These are phyloP conservation scores for Tulasnella sp. DNA, from an alignment of 768 basidiomycete species.

Conservation along the genomic window DNA sequence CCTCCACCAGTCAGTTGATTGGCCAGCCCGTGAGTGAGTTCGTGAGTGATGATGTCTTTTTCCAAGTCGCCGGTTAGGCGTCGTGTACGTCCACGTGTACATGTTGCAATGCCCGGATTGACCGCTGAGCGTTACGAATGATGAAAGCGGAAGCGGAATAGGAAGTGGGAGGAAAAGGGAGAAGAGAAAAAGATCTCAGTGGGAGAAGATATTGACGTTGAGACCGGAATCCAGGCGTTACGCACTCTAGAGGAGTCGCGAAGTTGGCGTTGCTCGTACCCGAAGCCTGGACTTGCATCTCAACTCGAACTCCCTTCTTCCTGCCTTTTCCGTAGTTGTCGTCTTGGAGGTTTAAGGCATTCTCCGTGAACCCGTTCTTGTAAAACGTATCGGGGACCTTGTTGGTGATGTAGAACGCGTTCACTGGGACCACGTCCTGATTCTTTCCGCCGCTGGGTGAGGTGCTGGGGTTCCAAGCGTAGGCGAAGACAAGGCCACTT, in stretches of 20 bases:
- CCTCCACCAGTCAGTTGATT: slow-evolving; percentile 33
- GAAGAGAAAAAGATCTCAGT: slow-evolving; percentile 24
- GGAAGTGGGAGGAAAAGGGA: too few species aligned
- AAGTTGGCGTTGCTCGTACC: slow-evolving; percentile 34
- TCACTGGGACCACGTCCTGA: slow-evolving; percentile 40
- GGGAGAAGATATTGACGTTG: too few species aligned
- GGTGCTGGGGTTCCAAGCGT: slow-evolving; percentile 25
- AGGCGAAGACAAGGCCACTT: slow-evolving; percentile 32
- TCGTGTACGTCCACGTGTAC: slow-evolving; percentile 16
- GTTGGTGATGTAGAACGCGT: slow-evolving; percentile 48
- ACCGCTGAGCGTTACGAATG: too few species aligned
- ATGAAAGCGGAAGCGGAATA: too few species aligned
- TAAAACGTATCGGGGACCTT: slow-evolving; percentile 28
- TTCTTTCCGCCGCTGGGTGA: slow-evolving; percentile 35
- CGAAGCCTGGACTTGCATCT: neutral
- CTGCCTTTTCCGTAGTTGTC: slow-evolving; percentile 44
- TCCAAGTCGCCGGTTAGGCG: slow-evolving; percentile 34
- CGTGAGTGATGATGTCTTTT: slow-evolving; percentile 29
- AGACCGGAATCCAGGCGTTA: too few species aligned
- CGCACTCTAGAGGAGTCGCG: too few species aligned
- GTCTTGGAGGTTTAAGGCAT: slow-evolving; percentile 47
- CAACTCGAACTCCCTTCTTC: slow-evolving; percentile 22
- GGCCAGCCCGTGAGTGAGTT: slow-evolving; percentile 30
- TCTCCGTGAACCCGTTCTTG: slow-evolving; percentile 49
- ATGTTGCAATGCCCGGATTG: too few species aligned